Conservation (phyloP, 2,329 filamentous ascomycete genomes). For the Orbilia ellipsospora region DNA sequence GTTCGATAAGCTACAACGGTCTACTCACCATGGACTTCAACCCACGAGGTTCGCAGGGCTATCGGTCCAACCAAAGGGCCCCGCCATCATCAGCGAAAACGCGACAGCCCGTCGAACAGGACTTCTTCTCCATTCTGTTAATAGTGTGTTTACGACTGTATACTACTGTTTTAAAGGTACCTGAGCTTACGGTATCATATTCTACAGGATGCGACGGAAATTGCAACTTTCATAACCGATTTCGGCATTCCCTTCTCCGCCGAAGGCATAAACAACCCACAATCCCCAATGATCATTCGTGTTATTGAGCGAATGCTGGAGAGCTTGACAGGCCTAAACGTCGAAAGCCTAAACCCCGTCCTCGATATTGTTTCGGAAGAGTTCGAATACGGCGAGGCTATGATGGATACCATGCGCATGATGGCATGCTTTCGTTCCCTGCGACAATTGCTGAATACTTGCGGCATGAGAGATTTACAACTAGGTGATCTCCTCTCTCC, state of each 20-base stretch:
- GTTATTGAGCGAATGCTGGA: conserved; percentile 99
- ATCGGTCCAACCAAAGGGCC: conserved; percentile 45
- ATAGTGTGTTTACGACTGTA: conserved; percentile 27
- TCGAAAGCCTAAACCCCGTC: conserved; percentile 91
- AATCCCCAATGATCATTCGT: conserved; percentile 92
- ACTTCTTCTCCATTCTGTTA: conserved; percentile 39
- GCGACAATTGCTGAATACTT: conserved; percentile 82
- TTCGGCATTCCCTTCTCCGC: conserved; percentile 91
- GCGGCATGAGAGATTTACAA: conserved; percentile 91
- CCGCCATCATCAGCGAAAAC: conserved; percentile 45
- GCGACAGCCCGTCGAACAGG: conserved; percentile 43
- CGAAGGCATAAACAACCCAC: conserved; percentile 90
- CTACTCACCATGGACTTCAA: conserved; percentile 48
- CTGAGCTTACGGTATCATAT: conserved; percentile 60
- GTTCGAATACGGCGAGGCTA: conserved; percentile 84
- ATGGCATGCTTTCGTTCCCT: conserved; percentile 95
- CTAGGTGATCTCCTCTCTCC: conserved; percentile 93
- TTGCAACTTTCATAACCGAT: conserved; percentile 95
- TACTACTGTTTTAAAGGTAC: not conserved
- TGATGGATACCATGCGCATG: conserved; percentile 87
- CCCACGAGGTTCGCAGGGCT: conserved; percentile 47
- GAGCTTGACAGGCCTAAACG: conserved; percentile 89
- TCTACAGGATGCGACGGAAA: conserved; percentile 72
- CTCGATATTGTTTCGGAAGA: conserved; percentile 92
- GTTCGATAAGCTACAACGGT: not conserved